Conservation (phyloP, 129 eudicot species). For the Helianthus tuberosus region DNA sequence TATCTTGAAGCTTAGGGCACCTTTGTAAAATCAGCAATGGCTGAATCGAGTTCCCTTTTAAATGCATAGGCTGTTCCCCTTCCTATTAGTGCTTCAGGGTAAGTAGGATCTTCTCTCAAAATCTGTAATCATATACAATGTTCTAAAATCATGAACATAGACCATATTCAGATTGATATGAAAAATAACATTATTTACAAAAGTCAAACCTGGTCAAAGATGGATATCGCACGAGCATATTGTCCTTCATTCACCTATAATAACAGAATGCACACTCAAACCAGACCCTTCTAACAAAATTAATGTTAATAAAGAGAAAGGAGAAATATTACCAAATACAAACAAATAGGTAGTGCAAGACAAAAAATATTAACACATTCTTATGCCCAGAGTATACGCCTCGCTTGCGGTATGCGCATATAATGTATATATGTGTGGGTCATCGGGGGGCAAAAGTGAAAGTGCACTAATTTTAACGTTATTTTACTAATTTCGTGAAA, state of each 20-base stretch:
- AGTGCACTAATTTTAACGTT: too few species aligned
- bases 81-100: slow-evolving; percentile 97
- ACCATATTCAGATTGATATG: slow-evolving; percentile 4
- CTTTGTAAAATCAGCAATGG: slow-evolving; percentile 96
- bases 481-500: too few species aligned
- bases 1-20: slow-evolving; percentile 39
- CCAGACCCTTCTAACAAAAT: slow-evolving; percentile 2
- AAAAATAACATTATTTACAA: slow-evolving; percentile 11
- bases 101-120: slow-evolving; percentile 86
- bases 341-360: slow-evolving; percentile 6
- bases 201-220: slow-evolving; percentile 86
- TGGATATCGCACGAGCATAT: slow-evolving; percentile 85
- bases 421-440: too few species aligned
- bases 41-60: slow-evolving; percentile 89
- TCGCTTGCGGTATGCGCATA: too few species aligned
- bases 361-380: not conserved
- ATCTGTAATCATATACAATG: slow-evolving; percentile 49
- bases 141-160: slow-evolving; percentile 1
- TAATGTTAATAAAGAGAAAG: slow-evolving; percentile 10
- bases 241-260: slow-evolving; percentile 96
- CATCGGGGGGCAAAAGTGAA: too few species aligned
- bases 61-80: slow-evolving; percentile 99
- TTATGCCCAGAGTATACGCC: not conserved
- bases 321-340: not conserved
- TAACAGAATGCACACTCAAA: slow-evolving; percentile 21